Evolutionary conservation across 768 basidiomycete species (phyloP).

Genomic region (Suillus weaverae): DNA sequence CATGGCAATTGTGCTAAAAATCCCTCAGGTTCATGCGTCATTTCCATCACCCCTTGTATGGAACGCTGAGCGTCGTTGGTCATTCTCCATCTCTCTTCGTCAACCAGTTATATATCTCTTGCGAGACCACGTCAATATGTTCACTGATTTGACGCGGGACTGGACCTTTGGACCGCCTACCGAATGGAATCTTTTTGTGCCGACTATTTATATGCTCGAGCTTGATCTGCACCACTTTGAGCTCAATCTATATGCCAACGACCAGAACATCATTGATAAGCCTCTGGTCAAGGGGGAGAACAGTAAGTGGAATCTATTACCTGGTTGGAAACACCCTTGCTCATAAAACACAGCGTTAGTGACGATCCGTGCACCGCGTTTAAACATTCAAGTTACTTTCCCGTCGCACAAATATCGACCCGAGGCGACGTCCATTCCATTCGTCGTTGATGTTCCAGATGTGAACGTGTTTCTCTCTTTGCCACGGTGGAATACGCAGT

Average conservation of each 20-base stretch:
- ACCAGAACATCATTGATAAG: constrained; percentile 95
- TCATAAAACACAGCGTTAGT: constrained; percentile 61
- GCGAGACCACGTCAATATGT: constrained; percentile 92
- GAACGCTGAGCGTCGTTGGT: constrained; percentile 82
- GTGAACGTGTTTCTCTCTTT: constrained; percentile 60
- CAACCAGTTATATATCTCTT: constrained; percentile 76
- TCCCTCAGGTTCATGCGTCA: constrained; percentile 58
- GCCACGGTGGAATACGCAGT: constrained; percentile 89
- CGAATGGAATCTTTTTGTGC: constrained; percentile 81
- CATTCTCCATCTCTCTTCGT: constrained; percentile 66
- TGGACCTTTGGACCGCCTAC: constrained; percentile 84
- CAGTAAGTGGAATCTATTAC: constrained; percentile 43
- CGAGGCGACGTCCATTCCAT: constrained; percentile 63
- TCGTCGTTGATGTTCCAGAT: constrained; percentile 60
- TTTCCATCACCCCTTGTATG: constrained; percentile 82
- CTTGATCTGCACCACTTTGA: constrained; percentile 74
- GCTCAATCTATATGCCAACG: constrained; percentile 84
- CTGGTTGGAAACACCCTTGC: not conserved
- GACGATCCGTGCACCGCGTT: constrained; percentile 55
- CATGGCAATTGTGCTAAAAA: constrained; percentile 8
- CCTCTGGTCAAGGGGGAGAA: constrained; percentile 83
- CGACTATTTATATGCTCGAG: constrained; percentile 72
- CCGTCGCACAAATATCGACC: constrained; percentile 75
- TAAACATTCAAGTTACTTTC: constrained; percentile 55
- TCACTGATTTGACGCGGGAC: constrained; percentile 90